Base-by-base conservation (phyloP, 2,329 filamentous ascomycete species). In the Colletotrichum horii region DNA sequence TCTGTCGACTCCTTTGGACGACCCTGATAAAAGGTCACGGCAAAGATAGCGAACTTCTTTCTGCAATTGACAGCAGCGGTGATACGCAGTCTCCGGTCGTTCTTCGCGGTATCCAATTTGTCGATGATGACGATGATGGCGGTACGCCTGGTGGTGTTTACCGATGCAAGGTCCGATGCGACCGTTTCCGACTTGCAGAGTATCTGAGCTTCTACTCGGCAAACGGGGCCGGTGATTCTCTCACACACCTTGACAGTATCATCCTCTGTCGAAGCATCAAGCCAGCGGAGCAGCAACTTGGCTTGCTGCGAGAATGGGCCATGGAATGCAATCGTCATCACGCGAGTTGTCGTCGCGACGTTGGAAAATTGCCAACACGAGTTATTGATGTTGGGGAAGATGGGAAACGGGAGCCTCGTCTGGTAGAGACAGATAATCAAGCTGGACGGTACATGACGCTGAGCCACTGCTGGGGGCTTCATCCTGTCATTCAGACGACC, bases 41-140 rank as follows among this genome's bases (percentile, higher is more conserved):
- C 43, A 6, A 48, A 48, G 43, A 48, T 11, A 22, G n/a, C 19
- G 43, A 48, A 0, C 1, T 48, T 0, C 14, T 48, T 0, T 48
- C 3, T n/a, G 0, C 6, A 14, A 9, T 14, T n/a, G 43, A 14
- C 11, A 1, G 0, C 22, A 11, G 4, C 1, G n/a, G 22, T 22
- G 55, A 24, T 7, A 8, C 7, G 2, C 8, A 28, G 24, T 58
- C 22, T 6, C n/a, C 43, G 2, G 8, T 58, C 22, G 8, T 58
- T 3, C 22, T 58, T 58, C 55, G 55, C 22, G 55, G 55, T 16
- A 22, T 28, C 2, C 55, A 19, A 9, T 58, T 28, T 9, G 15
- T 28, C 22, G 8, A 58, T 12, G 55, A 58, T 16, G 26, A 58
- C 55, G 28, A 19, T 14, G 55, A 58, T n/a, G n/a, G n/a, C n/a